Evolutionary conservation across 78 protist genomes (phyloP), one percentile per base, ranked within the genome.

Genomic region (Chrysochromulina tobinii): DNA sequence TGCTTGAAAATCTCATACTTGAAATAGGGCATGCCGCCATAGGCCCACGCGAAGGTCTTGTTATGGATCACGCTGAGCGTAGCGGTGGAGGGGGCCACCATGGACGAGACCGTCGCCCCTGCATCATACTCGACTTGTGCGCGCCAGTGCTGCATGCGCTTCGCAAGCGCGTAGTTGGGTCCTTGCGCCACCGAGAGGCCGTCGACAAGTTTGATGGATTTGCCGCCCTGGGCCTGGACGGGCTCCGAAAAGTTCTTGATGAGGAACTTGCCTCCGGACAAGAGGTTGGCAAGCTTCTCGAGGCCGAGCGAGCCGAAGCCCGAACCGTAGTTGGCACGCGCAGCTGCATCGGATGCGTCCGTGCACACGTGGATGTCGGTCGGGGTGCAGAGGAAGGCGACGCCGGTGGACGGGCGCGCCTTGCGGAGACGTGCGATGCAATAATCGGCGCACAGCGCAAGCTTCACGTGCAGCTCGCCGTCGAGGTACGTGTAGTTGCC

Each of bases 141-240:
- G 53, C 97, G 75, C 97, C 97, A 95, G 83, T 93, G 94, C 89
- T 95, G 97, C 25, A 93, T 77, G 20, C 94, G 88, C 94, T 95
- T 95, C 14, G 97, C 95, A 38, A 92, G 79, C 5, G 92, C 94
- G 89, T 95, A 95, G 93, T 95, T 95, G 25, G 97, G 97, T 0
- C 97, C 97, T 90, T 93, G 95, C 11, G 89, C 77, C 17, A 85
- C 53, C 11, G 72, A 3, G 8, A 85, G 54, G 73, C 75, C 67
- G 58, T 61, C 55, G n/a, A 61, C 51, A 27, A 38, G n/a, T 17
- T 61, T 9, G 51, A 88, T 69, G 90, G 20, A 69, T 89, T 27
- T 59, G 64, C 64, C 64, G 23, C 12, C 64, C 23, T 12, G 64
- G 23, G 59, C 23, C 88, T n/a, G 6, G n/a, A 50, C 69, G 12